phyloP scores from a whole-genome alignment of 768 basidiomycete species.

The Lentinus tigrinus region DNA sequence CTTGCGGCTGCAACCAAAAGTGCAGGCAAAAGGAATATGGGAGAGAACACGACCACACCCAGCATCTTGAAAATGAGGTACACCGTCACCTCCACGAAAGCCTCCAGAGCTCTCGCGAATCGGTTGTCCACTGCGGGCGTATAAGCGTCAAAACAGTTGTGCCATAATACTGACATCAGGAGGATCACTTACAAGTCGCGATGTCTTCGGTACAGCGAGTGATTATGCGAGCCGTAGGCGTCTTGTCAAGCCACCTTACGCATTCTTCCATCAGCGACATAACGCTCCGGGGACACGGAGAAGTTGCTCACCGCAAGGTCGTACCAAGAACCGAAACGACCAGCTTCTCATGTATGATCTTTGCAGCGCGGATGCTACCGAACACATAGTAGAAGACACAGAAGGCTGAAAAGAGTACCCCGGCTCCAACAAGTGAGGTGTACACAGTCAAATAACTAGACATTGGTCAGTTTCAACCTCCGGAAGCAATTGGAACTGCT shows the following conservation, averaged over 20 bases:
- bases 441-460: conserved; percentile 49
- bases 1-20: conserved; percentile 35
- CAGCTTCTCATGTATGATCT: conserved; percentile 49
- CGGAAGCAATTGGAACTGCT: background rate
- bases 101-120: background rate
- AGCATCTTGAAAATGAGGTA: conserved; percentile 33
- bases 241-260: conserved; percentile 36
- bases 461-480: background rate
- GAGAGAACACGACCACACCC: conserved; percentile 35
- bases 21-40: conserved; percentile 38
- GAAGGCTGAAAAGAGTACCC: background rate
- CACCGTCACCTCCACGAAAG: conserved; percentile 26
- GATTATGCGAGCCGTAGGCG: conserved; percentile 33
- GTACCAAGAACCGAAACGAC: conserved; percentile 54
- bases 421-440: conserved; percentile 33
- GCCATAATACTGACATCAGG: background rate
- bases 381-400: conserved; percentile 36
- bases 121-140: conserved; percentile 16
- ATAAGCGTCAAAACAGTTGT: conserved; percentile 36
- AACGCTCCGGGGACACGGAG: background rate
- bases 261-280: no score
- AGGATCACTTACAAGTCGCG: conserved; percentile 21
- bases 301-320: background rate
- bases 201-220: conserved; percentile 33
- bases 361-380: conserved; percentile 53